Conservation (phyloP, 1,284 basidiomycete genomes). For the Ceratobasidium sp. region DNA sequence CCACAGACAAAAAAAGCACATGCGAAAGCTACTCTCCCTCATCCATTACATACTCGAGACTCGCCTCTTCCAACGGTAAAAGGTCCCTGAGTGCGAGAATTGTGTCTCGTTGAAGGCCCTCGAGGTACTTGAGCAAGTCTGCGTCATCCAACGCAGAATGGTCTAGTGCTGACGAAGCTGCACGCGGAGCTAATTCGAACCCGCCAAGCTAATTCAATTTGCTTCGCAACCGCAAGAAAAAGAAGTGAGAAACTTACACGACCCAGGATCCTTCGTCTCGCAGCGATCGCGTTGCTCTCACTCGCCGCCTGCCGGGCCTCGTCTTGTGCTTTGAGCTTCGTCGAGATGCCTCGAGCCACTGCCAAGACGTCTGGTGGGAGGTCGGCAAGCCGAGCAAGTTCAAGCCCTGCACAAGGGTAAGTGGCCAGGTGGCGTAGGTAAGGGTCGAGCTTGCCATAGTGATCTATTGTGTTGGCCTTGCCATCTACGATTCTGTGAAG, state of each 20-base stretch:
- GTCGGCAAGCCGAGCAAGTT: constrained; percentile 83
- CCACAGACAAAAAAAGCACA: background rate
- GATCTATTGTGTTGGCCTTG: constrained; percentile 60
- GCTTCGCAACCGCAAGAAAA: background rate
- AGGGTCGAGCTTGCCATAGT: too few relatives aligned
- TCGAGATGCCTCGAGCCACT: constrained; percentile 68
- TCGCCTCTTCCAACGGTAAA: background rate
- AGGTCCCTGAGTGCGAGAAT: constrained; percentile 57
- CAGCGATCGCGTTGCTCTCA: constrained; percentile 63
- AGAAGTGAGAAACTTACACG: constrained; percentile 56
- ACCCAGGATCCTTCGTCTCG: constrained; percentile 70
- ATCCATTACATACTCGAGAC: background rate
- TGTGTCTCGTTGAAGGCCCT: constrained; percentile 71
- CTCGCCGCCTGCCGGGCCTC: constrained; percentile 65
- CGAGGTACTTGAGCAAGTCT: constrained; percentile 68
- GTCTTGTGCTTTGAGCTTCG: constrained; percentile 66
- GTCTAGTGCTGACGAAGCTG: constrained; percentile 72
- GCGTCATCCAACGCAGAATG: constrained; percentile 72
- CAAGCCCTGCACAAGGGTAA: constrained; percentile 65
- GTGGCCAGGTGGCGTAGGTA: constrained; percentile 37
- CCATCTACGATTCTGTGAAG: constrained; percentile 68
- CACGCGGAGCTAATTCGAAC: constrained; percentile 62
- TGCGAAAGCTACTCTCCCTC: background rate
- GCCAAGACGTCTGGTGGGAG: constrained; percentile 71
- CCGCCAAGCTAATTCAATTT: constrained; percentile 16